phyloP scores from a whole-genome alignment of 495 filamentous ascomycete genomes.

The Chaetomium tenue region DNA sequence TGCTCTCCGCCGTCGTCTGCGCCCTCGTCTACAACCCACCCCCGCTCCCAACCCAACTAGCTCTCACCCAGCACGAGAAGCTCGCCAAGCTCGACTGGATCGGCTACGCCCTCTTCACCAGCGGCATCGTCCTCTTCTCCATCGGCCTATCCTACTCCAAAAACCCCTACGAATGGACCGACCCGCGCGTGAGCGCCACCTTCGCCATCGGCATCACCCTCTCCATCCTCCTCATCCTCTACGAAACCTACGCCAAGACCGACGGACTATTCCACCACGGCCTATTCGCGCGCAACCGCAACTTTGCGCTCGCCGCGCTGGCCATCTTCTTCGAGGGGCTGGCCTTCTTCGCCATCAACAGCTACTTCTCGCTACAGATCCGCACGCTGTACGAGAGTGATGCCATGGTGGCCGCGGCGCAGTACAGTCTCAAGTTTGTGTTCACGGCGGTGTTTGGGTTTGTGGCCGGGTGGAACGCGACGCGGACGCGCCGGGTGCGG shows the following conservation, averaged over 20 bases:
- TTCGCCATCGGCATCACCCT: slow-evolving; percentile 34
- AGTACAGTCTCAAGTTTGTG: slow-evolving; percentile 34
- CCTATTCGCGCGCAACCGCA: slow-evolving; percentile 35
- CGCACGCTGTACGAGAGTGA: slow-evolving; percentile 35
- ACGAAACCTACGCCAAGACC: slow-evolving; percentile 35
- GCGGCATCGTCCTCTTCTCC: slow-evolving; percentile 35
- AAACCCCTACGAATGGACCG: slow-evolving; percentile 38
- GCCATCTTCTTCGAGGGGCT: slow-evolving; percentile 38
- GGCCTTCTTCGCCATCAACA: slow-evolving; percentile 41
- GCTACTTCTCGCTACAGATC: slow-evolving; percentile 40
- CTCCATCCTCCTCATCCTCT: slow-evolving; percentile 22
- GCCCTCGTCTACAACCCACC: slow-evolving; percentile 33
- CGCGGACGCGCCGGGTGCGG: background rate
- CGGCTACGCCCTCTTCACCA: slow-evolving; percentile 34
- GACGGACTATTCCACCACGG: slow-evolving; percentile 43
- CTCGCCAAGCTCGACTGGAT: slow-evolving; percentile 38
- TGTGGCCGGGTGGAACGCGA: slow-evolving; percentile 16
- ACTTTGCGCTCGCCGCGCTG: slow-evolving; percentile 34
- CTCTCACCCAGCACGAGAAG: slow-evolving; percentile 29
- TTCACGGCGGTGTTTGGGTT: slow-evolving; percentile 21
- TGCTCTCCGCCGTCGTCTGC: slow-evolving; percentile 26
- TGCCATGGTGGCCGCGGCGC: slow-evolving; percentile 26
- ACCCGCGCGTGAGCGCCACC: slow-evolving; percentile 34
- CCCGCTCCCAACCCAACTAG: slow-evolving; percentile 14
- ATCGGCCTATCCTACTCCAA: slow-evolving; percentile 39